These are phyloP conservation scores for Cryptosporidium tyzzeri DNA, from an alignment of 169 alveolate species.

Conservation along the genomic window DNA sequence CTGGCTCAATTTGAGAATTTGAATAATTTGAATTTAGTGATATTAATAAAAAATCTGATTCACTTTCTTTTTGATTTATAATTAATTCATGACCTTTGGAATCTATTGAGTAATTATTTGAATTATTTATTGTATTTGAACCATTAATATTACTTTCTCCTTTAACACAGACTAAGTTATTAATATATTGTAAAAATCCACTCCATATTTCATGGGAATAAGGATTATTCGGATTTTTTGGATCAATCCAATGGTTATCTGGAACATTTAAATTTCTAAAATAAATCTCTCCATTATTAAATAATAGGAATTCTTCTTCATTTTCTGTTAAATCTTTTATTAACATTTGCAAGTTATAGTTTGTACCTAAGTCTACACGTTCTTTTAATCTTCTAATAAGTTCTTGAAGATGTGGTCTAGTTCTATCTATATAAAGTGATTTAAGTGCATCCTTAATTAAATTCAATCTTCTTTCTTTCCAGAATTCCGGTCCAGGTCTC, in stretches of 20 bases:
- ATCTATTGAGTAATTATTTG: neutral
- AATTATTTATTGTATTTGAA: neutral
- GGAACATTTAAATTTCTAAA: constrained; percentile 10
- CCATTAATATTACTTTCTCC: neutral
- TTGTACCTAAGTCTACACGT: neutral
- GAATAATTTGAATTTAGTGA: neutral
- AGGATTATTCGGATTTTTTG: constrained; percentile 44
- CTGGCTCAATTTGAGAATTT: neutral
- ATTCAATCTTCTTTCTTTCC: neutral
- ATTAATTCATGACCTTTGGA: neutral
- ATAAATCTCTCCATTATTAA: constrained; percentile 10
- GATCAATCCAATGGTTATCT: constrained; percentile 38
- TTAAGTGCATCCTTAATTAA: constrained; percentile 30
- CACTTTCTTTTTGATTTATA: neutral
- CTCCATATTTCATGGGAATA: constrained; percentile 38
- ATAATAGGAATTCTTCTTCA: constrained; percentile 23
- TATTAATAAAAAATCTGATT: neutral
- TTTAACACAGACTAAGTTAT: constrained; percentile 10
- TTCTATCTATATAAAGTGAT: constrained; percentile 27
- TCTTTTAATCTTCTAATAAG: constrained; percentile 21
- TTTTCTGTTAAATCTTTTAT: constrained; percentile 3
- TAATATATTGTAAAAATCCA: constrained; percentile 25
- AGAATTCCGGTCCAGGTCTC: neutral
- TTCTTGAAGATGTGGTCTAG: constrained; percentile 35
- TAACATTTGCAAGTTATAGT: neutral